Evolutionary conservation across 140 eudicot species (phyloP), one percentile per base, ranked within the genome.

Genomic region (Bidens hawaiensis): DNA sequence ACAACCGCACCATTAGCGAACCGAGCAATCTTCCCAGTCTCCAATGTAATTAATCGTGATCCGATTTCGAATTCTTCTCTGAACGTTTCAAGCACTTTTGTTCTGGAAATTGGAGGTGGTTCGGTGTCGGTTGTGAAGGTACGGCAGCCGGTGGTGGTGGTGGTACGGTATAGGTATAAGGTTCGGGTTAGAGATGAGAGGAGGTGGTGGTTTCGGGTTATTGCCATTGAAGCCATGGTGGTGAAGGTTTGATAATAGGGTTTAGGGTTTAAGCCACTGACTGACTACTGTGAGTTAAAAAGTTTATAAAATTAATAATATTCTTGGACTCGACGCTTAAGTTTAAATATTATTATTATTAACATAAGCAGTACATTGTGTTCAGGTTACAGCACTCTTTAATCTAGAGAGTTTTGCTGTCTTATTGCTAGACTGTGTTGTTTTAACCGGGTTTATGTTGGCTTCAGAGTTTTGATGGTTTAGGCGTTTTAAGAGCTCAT

Each of bases 1-100:
- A 85, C 89, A 65, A 81, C 99, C 7, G 96, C 83, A 0, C 95
- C 99, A 59, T 88, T 93, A 1, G 99, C 95, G 50, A 88, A 93
- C 43, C 96, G 73, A 22, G 96, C 99, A 3, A 85, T 78, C 70
- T 85, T 91, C 25, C 99, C 99, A 1, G 96, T 91, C 59, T 91
- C 99, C 22, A 85, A 46, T 7, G 78, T 66, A 27, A 88, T 70
- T 12, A 78, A 14, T 14, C 81, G 66, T 43, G 88, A 82, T 21
- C 96, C 96, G 1, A 93, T 82, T 54, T 93, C 99, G 64, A 93
- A 88, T 28, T 82, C 93, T 64, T 88, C 99, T 12, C 22, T 69
- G 67, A 88, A 93, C 0, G 87, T 68, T 55, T 93, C 96, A 0
- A 88, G 84, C 64, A 88, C 16, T 75, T 88, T 93, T 18, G 79